Base-by-base conservation (phyloP, 139 green algal species). In the Tetradesmus lagerheimii region DNA sequence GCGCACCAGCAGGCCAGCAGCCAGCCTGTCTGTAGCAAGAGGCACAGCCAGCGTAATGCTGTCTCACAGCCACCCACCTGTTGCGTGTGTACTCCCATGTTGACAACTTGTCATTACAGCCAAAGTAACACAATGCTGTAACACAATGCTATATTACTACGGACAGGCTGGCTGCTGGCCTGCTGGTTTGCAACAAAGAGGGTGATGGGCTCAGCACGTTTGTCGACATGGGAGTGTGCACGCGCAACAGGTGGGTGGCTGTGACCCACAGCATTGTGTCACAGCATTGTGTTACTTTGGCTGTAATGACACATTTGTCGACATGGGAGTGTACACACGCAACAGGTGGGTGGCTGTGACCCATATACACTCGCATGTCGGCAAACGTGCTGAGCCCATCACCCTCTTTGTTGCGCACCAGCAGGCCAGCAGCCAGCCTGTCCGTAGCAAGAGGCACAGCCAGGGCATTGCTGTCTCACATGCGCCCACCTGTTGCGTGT, bases 151-250 rank as follows among this genome's bases (percentile, higher is more conserved):
- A n/a, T n/a, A n/a, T n/a, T n/a, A n/a, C n/a, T n/a, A n/a, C n/a
- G n/a, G n/a, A n/a, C n/a, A n/a, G n/a, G n/a, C 38, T n/a, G 29
- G n/a, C 12, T 41, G 47, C 34, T n/a, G 37, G 41, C 62, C 75
- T 85, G 80, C 35, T 71, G 31, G 57, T 71, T 11, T 53, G 43
- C 38, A 89, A 88, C 85, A 92, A 75, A 57, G 85, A 45, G 3
- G 66, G 38, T 41, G 35, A 18, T 18, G 41, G 39, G 35, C 43
- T 87, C 27, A 62, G 71, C n/a, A 84, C 79, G 37, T 94, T 96
- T 81, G 92, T 96, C 1, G 94, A 98, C 84, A 92, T 85, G 4
- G 95, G 91, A 0, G 96, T 98, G 16, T 98, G 97, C 95, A 94
- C 94, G 0, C 91, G 93, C 41, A 98, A 98, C 90, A 92, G 96